phyloP scores from a whole-genome alignment of 2,329 filamentous ascomycete genomes.

The Ramularia collo-cygni region DNA sequence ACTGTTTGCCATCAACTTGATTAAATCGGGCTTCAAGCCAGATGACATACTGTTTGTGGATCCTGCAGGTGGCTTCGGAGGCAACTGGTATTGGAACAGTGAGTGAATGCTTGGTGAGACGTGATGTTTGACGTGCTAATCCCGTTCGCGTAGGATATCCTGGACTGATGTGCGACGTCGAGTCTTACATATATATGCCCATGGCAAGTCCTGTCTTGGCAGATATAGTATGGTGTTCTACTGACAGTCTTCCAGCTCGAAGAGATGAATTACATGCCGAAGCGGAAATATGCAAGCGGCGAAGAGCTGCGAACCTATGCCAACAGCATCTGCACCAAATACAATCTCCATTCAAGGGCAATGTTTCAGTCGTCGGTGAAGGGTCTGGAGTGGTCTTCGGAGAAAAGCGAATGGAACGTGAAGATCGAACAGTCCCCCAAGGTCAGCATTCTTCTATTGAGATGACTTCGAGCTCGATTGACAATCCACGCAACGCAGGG shows the following conservation, averaged over 20 bases:
- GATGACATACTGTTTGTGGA: conserved; percentile 38
- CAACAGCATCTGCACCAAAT: conserved; percentile 40
- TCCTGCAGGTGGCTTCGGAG: conserved; percentile 43
- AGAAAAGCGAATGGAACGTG: conserved; percentile 29
- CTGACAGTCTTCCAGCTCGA: conserved; percentile 40
- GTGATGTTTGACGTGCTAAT: too few relatives aligned
- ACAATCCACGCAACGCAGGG: too few relatives aligned
- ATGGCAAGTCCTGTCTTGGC: not conserved
- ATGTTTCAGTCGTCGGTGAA: conserved; percentile 44
- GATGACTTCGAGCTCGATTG: too few relatives aligned
- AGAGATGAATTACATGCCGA: conserved; percentile 54
- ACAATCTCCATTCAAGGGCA: conserved; percentile 35
- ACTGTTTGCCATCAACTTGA: conserved; percentile 35
- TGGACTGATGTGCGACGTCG: conserved; percentile 50
- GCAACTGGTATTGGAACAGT: conserved; percentile 44
- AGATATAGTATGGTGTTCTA: too few relatives aligned
- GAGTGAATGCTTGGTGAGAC: not conserved
- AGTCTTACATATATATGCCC: conserved; percentile 55
- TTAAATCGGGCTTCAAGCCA: conserved; percentile 32
- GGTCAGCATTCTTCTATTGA: too few relatives aligned
- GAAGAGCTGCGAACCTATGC: conserved; percentile 43
- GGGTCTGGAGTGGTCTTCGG: conserved; percentile 44
- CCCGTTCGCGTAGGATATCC: conserved; percentile 30
- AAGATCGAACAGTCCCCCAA: conserved; percentile 27
- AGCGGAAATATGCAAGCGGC: conserved; percentile 41